Evolutionary conservation across 2,329 filamentous ascomycete species (phyloP).

Genomic region (Penicillium concentricum): DNA sequence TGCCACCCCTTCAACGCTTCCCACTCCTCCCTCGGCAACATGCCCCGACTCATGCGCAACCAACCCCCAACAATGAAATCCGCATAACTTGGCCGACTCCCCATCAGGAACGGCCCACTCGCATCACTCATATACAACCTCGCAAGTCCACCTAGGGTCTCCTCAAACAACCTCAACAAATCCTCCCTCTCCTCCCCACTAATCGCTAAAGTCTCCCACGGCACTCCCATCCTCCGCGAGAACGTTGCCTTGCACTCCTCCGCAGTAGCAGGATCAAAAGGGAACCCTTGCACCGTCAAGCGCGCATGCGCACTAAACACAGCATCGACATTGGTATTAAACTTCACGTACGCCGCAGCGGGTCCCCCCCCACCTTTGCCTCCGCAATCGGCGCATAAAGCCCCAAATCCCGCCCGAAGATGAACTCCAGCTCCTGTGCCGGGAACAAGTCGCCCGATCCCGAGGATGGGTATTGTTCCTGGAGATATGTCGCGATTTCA

Average conservation of each 20-base stretch:
- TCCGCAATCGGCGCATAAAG: neutral
- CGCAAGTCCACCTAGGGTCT: constrained; percentile 45
- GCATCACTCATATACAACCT: constrained; percentile 40
- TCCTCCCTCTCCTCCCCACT: constrained; percentile 42
- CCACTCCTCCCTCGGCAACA: constrained; percentile 51
- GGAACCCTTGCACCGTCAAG: constrained; percentile 46
- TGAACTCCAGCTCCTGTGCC: constrained; percentile 42
- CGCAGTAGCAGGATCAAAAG: constrained; percentile 52
- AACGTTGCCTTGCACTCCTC: constrained; percentile 51
- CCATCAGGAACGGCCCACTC: constrained; percentile 52
- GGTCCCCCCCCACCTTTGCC: neutral
- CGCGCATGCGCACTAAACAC: constrained; percentile 50
- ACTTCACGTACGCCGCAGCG: constrained; percentile 45
- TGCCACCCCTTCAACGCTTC: constrained; percentile 50
- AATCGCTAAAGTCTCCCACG: constrained; percentile 42
- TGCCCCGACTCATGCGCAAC: constrained; percentile 49
- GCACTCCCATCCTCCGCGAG: constrained; percentile 46
- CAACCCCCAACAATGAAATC: constrained; percentile 60
- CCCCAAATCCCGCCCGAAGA: constrained; percentile 17
- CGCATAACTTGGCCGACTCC: constrained; percentile 49
- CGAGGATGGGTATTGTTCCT: constrained; percentile 49
- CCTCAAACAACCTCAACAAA: constrained; percentile 42
- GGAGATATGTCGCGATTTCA: constrained; percentile 63
- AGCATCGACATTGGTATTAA: constrained; percentile 57
- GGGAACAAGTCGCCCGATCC: constrained; percentile 53